Base-by-base conservation (phyloP, 352 stramenopile genomes). In the Globisporangium acanthophoron region DNA sequence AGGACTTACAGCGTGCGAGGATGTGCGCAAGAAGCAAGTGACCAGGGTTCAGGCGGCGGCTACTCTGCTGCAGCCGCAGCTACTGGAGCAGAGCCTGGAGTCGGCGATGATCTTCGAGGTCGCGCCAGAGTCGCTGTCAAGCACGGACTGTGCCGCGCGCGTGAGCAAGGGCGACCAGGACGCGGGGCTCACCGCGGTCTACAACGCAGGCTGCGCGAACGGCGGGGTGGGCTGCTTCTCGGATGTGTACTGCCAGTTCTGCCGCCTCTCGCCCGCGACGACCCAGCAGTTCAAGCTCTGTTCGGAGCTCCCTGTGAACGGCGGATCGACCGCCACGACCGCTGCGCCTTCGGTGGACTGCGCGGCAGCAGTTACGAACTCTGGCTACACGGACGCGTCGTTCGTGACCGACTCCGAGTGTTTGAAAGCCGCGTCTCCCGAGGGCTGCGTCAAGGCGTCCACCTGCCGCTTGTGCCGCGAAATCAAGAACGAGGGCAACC, bases 401-500 rank as follows among this genome's bases (percentile, higher is more conserved):
- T 90, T 76, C 52, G 72, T 75, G 41, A 54, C 60, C 1, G 66
- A 58, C 5, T 9, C 33, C 5, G 7, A 12, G 5, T 39, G 33
- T 1, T 12, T 39, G 33, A 12, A 9, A 12, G 33, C 33, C 33
- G 66, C 64, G n/a, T 59, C 39, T 0, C 52, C 78, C 20, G 13
- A 73, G 8, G 77, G 80, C 16, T 90, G 77, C 54, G 71, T 76
- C 7, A 52, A 61, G 27, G 54, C 59, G 7, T 80, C 80, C 16
- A 68, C 54, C 15, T 89, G 80, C 49, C 78, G 69, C 37, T 48
- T 91, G 9, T 90, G 80, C 46, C 67, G 71, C 31, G 68, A 71
- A 13, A 54, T n/a, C 52, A 89, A 91, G 65, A 85, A 75, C 59
- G 70, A 83, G 56, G 58, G 35, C 29, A 88, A 88, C 51, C 70